Evolutionary conservation across 148 eudicot genomes (phyloP).

Genomic region (Rhododendron griersonianum): DNA sequence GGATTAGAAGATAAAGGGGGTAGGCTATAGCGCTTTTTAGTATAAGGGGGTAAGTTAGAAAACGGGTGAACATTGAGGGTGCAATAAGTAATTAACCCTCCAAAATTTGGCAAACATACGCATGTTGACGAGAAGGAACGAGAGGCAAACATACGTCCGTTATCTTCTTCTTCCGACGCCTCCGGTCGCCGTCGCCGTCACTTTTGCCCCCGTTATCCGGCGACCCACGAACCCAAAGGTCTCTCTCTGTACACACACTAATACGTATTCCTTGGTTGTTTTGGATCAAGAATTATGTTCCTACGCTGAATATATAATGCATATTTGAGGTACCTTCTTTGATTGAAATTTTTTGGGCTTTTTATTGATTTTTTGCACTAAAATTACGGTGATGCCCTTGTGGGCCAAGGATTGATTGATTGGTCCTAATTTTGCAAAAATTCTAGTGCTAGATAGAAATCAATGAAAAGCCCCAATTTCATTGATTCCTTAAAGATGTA

Average conservation of each 20-base stretch:
- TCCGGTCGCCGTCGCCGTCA: neutral
- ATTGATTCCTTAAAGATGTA: too few species aligned
- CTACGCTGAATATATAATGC: neutral
- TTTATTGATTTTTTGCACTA: neutral
- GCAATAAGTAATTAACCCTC: neutral
- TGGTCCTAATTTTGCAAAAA: neutral
- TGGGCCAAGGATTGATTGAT: neutral
- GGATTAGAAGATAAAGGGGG: too few species aligned
- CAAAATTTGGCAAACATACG: neutral
- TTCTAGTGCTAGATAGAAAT: too few species aligned
- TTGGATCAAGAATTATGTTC: neutral
- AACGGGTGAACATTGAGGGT: neutral
- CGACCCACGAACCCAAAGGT: neutral
- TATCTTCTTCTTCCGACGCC: neutral
- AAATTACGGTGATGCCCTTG: too few species aligned
- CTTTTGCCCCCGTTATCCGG: neutral
- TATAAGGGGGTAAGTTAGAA: neutral
- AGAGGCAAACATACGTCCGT: neutral
- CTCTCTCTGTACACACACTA: neutral
- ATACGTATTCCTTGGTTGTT: neutral
- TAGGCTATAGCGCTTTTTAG: too few species aligned
- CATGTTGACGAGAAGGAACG: neutral
- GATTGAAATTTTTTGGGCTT: neutral
- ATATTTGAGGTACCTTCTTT: neutral
- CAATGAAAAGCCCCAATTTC: too few species aligned